Conservation (phyloP, 2,329 filamentous ascomycete species). For the Curvularia spicifera region DNA sequence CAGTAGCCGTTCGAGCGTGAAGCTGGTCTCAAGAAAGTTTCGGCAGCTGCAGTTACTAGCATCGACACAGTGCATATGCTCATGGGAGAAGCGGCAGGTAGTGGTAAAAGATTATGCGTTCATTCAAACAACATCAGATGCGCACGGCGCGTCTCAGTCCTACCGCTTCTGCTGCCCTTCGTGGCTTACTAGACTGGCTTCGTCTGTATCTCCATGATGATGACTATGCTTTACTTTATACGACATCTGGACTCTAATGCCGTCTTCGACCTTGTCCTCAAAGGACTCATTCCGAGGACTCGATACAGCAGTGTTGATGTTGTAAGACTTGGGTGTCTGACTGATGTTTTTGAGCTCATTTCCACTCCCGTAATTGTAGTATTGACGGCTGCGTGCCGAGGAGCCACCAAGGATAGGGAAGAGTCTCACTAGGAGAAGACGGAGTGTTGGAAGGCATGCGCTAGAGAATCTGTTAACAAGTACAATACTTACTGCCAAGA, state of each 20-base stretch:
- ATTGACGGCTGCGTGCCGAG: slow-evolving; percentile 33
- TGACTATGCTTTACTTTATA: slow-evolving; percentile 27
- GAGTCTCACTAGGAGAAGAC: slow-evolving; percentile 47
- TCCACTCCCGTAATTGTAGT: slow-evolving; percentile 37
- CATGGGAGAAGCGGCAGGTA: not conserved
- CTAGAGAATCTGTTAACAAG: slow-evolving; percentile 17
- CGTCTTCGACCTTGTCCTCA: slow-evolving; percentile 17
- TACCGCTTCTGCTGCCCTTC: not conserved
- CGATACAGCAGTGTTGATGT: slow-evolving; percentile 11
- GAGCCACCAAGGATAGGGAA: slow-evolving; percentile 48
- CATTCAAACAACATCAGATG: not conserved
- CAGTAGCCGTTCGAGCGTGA: not conserved
- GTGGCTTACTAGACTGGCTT: slow-evolving; percentile 26
- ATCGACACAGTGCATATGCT: not conserved
- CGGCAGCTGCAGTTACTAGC: not conserved
- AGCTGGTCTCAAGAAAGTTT: not conserved
- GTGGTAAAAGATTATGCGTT: not conserved
- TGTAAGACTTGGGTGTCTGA: slow-evolving; percentile 16
- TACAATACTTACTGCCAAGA: not conserved
- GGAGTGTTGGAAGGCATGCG: slow-evolving; percentile 52
- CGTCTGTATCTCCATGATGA: slow-evolving; percentile 22
- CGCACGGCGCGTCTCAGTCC: not conserved
- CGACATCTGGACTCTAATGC: slow-evolving; percentile 28
- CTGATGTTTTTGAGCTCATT: slow-evolving; percentile 29
- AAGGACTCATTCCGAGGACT: slow-evolving; percentile 8